phyloP scores from a whole-genome alignment of 805 yeast genomes.

The Candida orba region DNA sequence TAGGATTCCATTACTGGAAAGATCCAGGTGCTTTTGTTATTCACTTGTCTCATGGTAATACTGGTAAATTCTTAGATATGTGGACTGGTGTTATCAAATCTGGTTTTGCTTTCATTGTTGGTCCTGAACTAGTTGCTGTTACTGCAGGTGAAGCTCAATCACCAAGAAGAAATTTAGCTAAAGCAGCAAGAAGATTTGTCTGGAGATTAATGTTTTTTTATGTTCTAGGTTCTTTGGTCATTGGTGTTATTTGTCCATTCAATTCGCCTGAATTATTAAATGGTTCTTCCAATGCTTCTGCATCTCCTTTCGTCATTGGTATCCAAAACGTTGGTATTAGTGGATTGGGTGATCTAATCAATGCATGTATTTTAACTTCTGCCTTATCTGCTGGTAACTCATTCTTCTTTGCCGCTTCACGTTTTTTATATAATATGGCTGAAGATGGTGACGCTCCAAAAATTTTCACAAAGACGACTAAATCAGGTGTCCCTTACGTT shows the following conservation, averaged over 20 bases:
- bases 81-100: conserved; percentile 59
- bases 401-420: conserved; percentile 68
- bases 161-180: conserved; percentile 54
- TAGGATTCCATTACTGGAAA: conserved; percentile 65
- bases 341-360: conserved; percentile 68
- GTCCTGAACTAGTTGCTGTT: conserved; percentile 56
- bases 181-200: conserved; percentile 49
- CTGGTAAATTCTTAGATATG: conserved; percentile 59
- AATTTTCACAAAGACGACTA: conserved; percentile 55
- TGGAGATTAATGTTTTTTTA: conserved; percentile 54
- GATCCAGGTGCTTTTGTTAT: conserved; percentile 50
- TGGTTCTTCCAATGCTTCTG: conserved; percentile 54
- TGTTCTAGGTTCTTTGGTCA: conserved; percentile 56
- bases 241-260: conserved; percentile 60
- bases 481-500: conserved; percentile 67
- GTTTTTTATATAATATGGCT: conserved; percentile 67
- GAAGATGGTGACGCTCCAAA: conserved; percentile 73
- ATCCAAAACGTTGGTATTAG: conserved; percentile 57
- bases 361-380: conserved; percentile 70
- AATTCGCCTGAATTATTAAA: conserved; percentile 45
- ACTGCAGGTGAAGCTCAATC: conserved; percentile 53
- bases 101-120: conserved; percentile 56
- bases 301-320: conserved; percentile 81
- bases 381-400: conserved; percentile 81
- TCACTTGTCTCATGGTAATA: conserved; percentile 40